These are phyloP conservation scores for Fibroporia radiculosa DNA, from an alignment of 768 basidiomycete genomes.

Conservation along the genomic window DNA sequence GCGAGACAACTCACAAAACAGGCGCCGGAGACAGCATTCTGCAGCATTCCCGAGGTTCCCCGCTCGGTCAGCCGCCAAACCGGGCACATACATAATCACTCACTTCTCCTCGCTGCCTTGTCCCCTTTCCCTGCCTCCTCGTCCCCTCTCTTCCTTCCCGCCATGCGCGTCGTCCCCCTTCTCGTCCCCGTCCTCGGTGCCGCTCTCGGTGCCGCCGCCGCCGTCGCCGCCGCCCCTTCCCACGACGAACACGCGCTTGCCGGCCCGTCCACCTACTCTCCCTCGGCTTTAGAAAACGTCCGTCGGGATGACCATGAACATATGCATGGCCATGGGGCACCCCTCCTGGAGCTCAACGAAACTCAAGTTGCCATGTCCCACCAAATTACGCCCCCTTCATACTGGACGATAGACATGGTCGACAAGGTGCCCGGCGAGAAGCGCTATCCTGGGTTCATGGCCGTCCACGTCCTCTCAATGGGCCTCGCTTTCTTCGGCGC, in stretches of 20 bases:
- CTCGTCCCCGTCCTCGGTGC: conserved; percentile 21
- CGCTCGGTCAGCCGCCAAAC: conserved; percentile 8
- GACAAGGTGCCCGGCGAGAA: conserved; percentile 33
- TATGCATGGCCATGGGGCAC: conserved; percentile 38
- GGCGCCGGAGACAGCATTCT: too few relatives aligned
- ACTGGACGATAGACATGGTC: conserved; percentile 75
- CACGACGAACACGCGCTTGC: conserved; percentile 13
- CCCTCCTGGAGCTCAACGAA: conserved; percentile 65
- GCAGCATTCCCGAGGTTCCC: conserved; percentile 16
- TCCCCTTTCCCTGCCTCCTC: conserved; percentile 16
- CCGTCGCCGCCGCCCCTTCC: conserved; percentile 13
- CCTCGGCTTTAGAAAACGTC: conserved; percentile 7
- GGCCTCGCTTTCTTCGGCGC: conserved; percentile 73
- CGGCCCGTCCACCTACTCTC: conserved; percentile 1
- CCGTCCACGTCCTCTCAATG: conserved; percentile 69
- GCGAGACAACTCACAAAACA: too few relatives aligned
- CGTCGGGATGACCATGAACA: conserved; percentile 33
- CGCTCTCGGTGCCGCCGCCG: conserved; percentile 15
- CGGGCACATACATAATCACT: conserved; percentile 1
- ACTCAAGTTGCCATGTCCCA: conserved; percentile 62
- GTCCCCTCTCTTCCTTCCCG: conserved; percentile 16
- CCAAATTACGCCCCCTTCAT: conserved; percentile 68
- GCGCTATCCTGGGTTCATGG: conserved; percentile 64
- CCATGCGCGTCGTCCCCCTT: conserved; percentile 21
- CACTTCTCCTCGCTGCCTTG: conserved; percentile 1